Base-by-base conservation (phyloP, 768 basidiomycete species). In the Mycena leptocephala region DNA sequence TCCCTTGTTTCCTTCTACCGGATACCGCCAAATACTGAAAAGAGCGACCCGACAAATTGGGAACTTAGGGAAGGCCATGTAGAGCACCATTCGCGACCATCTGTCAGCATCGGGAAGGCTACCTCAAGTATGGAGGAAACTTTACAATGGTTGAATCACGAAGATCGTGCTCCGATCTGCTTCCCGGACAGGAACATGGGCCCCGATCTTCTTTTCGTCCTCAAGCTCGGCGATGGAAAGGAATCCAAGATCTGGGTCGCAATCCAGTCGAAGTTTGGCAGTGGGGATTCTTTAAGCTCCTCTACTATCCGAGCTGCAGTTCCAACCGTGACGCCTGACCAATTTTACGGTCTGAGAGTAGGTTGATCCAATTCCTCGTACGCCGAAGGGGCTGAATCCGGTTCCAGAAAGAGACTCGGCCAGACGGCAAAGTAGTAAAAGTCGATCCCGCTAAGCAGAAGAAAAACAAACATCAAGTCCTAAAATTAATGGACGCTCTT, bases 181-280 rank as follows among this genome's bases (percentile, higher is more conserved):
- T 70, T 72, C 37, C 55, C 53, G 11, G 46, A 72, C 30, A 28
- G 8, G 30, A 37, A 20, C 8, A 43, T 70, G 10, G 68, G 68
- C 22, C 68, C 68, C 22, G 68, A 70, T 59, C 13, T 70, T 1
- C n/a, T 70, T 4, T 70, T 58, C 18, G 18, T 70, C 32, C 30
- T 70, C 1, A 22, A 32, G 26, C 37, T 70, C 13, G 14, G 33
- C 1, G 68, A 70, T 24, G 39, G 43, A 10, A 9, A 14, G 1
- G 28, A 46, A 20, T 70, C 68, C 16, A 3, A 16, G 20, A 70
- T 70, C 20, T 70, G 68, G 68, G 68, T 70, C 28, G 56, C 68
- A 8, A 11, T 70, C 4, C 68, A 70, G 24, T 70, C 55, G 1
- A 70, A 70, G 28, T 70, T 59, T 39, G 22, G 11, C 28, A 28